Conservation (phyloP, 192 early-diverging fungal genomes). For the Coemansia sp. region DNA sequence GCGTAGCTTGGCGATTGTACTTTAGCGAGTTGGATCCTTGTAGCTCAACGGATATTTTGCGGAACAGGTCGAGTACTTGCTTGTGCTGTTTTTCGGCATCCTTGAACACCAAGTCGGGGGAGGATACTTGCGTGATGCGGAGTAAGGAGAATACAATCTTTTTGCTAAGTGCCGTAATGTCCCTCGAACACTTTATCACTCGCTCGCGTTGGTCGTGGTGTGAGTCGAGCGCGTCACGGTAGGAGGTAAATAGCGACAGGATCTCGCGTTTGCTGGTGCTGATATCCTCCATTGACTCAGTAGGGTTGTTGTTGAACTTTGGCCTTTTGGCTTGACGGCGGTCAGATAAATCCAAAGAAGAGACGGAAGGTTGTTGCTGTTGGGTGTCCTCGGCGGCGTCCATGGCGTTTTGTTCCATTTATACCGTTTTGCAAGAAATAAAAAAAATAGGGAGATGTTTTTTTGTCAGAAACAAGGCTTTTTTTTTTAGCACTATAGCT, state of each 20-base stretch:
- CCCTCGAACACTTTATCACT: conserved; percentile 55
- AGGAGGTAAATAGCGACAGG: conserved; percentile 17
- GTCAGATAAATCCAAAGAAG: neutral
- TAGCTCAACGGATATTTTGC: conserved; percentile 35
- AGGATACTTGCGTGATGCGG: conserved; percentile 40
- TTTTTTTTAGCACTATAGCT: neutral
- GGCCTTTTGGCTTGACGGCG: conserved; percentile 12
- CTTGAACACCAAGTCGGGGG: conserved; percentile 29
- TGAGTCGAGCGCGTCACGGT: conserved; percentile 40
- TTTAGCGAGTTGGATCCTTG: conserved; percentile 43
- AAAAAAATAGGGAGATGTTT: neutral
- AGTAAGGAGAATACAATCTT: conserved; percentile 56
- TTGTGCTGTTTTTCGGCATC: conserved; percentile 43
- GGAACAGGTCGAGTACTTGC: conserved; percentile 37
- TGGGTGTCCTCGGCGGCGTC: neutral
- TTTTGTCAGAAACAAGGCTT: too few relatives aligned
- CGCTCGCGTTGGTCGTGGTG: conserved; percentile 60
- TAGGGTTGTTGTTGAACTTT: conserved; percentile 10
- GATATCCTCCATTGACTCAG: conserved; percentile 4
- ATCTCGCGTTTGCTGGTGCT: conserved; percentile 21
- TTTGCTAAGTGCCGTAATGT: conserved; percentile 57
- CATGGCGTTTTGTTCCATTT: neutral
- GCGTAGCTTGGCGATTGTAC: conserved; percentile 45
- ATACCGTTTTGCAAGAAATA: neutral
- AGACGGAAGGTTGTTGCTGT: neutral